Base-by-base conservation (phyloP, 1,284 basidiomycete species). In the Boletus mariae region DNA sequence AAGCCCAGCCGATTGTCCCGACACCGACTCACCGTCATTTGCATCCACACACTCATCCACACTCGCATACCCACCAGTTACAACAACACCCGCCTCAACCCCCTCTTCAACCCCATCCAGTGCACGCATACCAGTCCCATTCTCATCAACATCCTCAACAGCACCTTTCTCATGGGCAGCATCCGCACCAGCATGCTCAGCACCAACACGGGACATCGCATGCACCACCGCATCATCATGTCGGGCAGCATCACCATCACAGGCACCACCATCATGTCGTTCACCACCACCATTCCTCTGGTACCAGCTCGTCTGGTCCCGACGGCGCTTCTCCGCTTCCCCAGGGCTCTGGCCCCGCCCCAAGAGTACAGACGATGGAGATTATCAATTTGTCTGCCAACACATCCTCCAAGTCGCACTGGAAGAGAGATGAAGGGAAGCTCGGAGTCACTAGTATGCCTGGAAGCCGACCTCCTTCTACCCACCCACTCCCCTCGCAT, bases 241-340 rank as follows among this genome's bases (percentile, higher is more conserved):
- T 61, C 20, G 58, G 52, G 9, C 64, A 66, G 5, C 70, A 76
- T 47, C 71, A 74, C 50, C 74, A 79, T 49, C 68, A 71, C 49
- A 68, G 70, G 52, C 71, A 76, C 34, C 76, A 76, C 49, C 74
- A 77, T 54, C 77, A 78, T 48, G 71, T 77, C 42, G 62, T 72
- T 48, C 76, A 78, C 50, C 69, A 77, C 47, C 76, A 79, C 49
- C 74, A 72, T 55, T 54, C 63, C 25, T 53, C 62, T 11, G 51
- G 67, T 45, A 11, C 53, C 12, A 51, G 44, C 34, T 55, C 54
- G 13, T 56, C 62, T 20, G 57, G 62, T 44, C 57, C 53, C 2
- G 62, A 66, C 37, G 45, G 65, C 9, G 45, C 48, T 53, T 57
- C 64, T 20, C 56, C 53, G 9, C 59, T 59, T 43, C 53, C 48